phyloP scores from a whole-genome alignment of 129 eudicot species.

The Daucus carota region DNA sequence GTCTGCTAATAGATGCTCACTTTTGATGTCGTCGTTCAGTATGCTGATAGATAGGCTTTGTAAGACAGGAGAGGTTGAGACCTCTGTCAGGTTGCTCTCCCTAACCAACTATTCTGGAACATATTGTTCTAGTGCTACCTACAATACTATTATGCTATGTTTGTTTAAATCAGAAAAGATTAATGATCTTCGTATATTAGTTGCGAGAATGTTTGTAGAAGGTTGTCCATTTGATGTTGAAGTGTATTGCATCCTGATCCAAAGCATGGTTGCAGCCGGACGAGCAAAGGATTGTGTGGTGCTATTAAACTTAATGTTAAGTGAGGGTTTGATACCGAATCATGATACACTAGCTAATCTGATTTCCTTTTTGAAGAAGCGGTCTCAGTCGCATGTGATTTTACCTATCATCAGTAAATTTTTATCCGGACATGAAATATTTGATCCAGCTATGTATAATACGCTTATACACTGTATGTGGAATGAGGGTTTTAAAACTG shows the following conservation, averaged over 20 bases:
- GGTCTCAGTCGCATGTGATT: slow-evolving; percentile 40
- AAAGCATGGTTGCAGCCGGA: slow-evolving; percentile 24
- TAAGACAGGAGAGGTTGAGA: slow-evolving; percentile 31
- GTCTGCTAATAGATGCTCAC: slow-evolving; percentile 33
- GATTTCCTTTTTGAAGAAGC: slow-evolving; percentile 37
- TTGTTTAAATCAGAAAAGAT: slow-evolving; percentile 20
- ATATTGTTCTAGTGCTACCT: slow-evolving; percentile 29
- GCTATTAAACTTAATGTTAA: slow-evolving; percentile 41
- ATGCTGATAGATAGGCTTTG: slow-evolving; percentile 34
- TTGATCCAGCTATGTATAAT: slow-evolving; percentile 37
- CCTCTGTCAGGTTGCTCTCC: slow-evolving; percentile 30
- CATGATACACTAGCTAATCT: slow-evolving; percentile 36
- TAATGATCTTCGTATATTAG: slow-evolving; percentile 16
- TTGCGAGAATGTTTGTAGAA: slow-evolving; percentile 49
- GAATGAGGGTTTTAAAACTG: slow-evolving; percentile 55
- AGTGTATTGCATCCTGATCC: slow-evolving; percentile 41
- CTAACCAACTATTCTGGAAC: slow-evolving; percentile 29
- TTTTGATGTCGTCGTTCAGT: slow-evolving; percentile 33
- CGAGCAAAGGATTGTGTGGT: slow-evolving; percentile 25
- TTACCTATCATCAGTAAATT: slow-evolving; percentile 26
- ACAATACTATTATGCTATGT: slow-evolving; percentile 36
- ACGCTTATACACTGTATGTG: slow-evolving; percentile 45
- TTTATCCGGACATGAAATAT: slow-evolving; percentile 26
- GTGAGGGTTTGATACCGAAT: slow-evolving; percentile 41
- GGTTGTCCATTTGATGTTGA: slow-evolving; percentile 48